phyloP scores from a whole-genome alignment of 192 early-diverging fungal species.

The Coemansia sp. region DNA sequence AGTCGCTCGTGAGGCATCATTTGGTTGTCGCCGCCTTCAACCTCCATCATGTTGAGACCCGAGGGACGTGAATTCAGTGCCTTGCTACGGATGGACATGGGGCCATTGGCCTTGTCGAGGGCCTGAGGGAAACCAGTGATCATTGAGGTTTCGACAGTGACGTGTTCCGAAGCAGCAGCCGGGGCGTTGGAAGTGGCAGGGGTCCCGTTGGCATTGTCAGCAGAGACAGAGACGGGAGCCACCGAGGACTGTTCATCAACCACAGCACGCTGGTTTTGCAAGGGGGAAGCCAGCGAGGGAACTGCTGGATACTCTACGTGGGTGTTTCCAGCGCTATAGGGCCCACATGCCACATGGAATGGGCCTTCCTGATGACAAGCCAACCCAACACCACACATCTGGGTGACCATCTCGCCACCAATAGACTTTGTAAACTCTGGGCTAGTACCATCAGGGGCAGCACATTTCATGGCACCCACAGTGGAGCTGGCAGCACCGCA shows the following conservation, averaged over 20 bases:
- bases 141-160: too few relatives aligned
- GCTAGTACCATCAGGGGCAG: constrained; percentile 13
- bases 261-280: too few relatives aligned
- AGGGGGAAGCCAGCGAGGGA: too few relatives aligned
- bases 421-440: constrained; percentile 15
- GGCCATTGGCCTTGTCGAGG: constrained; percentile 12
- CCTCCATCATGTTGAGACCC: constrained; percentile 23
- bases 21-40: constrained; percentile 25
- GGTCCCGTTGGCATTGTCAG: background rate
- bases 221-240: background rate
- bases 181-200: background rate
- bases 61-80: constrained; percentile 1
- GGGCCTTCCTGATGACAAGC: constrained; percentile 18
- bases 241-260: too few relatives aligned
- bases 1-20: constrained; percentile 13
- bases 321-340: constrained; percentile 9
- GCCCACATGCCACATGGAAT: constrained; percentile 27
- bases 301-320: constrained; percentile 7
- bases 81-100: constrained; percentile 9
- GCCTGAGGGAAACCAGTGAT: constrained; percentile 2
- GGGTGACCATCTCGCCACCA: constrained; percentile 14
- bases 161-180: background rate
- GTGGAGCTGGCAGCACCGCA: constrained; percentile 7
- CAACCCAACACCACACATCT: constrained; percentile 11
- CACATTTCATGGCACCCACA: constrained; percentile 13